Evolutionary conservation across 2,329 filamentous ascomycete species (phyloP).

Genomic region (Penicillium palitans): DNA sequence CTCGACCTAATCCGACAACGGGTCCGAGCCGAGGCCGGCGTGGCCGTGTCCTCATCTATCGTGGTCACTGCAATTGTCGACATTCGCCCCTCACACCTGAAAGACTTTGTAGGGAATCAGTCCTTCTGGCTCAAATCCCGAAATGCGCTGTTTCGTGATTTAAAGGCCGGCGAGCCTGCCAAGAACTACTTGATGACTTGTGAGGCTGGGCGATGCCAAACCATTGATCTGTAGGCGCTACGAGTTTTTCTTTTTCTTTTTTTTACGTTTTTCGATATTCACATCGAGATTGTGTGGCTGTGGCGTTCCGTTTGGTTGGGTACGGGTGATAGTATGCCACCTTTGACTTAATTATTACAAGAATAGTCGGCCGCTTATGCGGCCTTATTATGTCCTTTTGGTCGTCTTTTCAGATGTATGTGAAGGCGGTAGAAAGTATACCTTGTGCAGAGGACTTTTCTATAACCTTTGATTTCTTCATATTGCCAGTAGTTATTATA

Average conservation of each 20-base stretch:
- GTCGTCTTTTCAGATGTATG: no score
- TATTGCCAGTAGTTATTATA: no score
- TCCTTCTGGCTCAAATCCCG: conserved; percentile 42
- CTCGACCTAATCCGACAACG: conserved; percentile 34
- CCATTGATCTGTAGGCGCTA: conserved; percentile 33
- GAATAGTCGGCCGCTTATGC: no score
- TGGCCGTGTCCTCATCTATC: conserved; percentile 34
- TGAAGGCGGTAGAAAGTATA: no score
- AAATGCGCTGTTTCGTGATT: conserved; percentile 40
- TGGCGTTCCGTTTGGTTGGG: background rate
- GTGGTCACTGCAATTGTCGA: conserved; percentile 40
- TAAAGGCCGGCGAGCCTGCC: conserved; percentile 34
- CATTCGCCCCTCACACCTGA: conserved; percentile 35
- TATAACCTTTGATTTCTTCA: no score
- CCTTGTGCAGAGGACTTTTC: no score
- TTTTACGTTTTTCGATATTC: background rate
- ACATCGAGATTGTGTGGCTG: background rate
- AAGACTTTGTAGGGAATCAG: conserved; percentile 36
- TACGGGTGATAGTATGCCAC: no score
- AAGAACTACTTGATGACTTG: conserved; percentile 45
- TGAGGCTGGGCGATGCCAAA: conserved; percentile 39
- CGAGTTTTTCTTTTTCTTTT: background rate
- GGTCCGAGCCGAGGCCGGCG: conserved; percentile 37
- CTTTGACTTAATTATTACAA: no score
- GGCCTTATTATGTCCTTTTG: no score